A percentile compares a stretch with the other conserved stretches of the same genome.
phyloP scores from a whole-genome alignment of 2,329 filamentous ascomycete genomes.

The Venturia oleaginea region DNA sequence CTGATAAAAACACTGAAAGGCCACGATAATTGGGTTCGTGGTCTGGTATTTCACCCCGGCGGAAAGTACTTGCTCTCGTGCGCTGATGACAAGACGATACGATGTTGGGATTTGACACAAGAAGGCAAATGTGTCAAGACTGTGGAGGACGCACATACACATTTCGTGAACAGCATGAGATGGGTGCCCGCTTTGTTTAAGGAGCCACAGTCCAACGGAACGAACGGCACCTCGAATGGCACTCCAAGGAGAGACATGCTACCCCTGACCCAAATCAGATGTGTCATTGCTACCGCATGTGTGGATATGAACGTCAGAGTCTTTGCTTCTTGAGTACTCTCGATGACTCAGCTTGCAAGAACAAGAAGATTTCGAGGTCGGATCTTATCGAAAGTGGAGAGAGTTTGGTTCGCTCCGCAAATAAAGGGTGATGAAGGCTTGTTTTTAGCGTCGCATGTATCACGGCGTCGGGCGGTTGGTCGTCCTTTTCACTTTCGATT shows the following conservation, averaged over 20 bases:
- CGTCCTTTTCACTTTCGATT: background rate
- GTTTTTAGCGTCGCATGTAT: slow-evolving; percentile 7
- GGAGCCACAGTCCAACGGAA: slow-evolving; percentile 36
- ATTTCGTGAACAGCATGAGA: slow-evolving; percentile 76
- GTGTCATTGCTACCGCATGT: slow-evolving; percentile 78
- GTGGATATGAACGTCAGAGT: slow-evolving; percentile 73
- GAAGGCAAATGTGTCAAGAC: slow-evolving; percentile 85
- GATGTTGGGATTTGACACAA: slow-evolving; percentile 89
- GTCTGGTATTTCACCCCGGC: slow-evolving; percentile 78
- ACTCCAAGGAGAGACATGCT: slow-evolving; percentile 44
- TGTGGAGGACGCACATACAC: slow-evolving; percentile 65
- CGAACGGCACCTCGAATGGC: slow-evolving; percentile 31
- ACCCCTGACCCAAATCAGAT: slow-evolving; percentile 57
- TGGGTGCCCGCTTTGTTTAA: slow-evolving; percentile 76
- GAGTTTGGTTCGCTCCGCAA: background rate
- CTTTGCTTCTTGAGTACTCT: slow-evolving; percentile 46
- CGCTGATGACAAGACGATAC: slow-evolving; percentile 81
- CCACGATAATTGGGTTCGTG: slow-evolving; percentile 91
- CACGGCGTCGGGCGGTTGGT: background rate
- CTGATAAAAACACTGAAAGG: slow-evolving; percentile 76
- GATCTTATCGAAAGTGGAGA: background rate
- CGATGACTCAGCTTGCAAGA: background rate
- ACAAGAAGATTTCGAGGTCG: background rate
- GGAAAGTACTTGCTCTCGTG: slow-evolving; percentile 84
- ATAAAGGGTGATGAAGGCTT: background rate